Evolutionary conservation across 192 early-diverging fungal genomes (phyloP).

Genomic region (Geranomyces variabilis): DNA sequence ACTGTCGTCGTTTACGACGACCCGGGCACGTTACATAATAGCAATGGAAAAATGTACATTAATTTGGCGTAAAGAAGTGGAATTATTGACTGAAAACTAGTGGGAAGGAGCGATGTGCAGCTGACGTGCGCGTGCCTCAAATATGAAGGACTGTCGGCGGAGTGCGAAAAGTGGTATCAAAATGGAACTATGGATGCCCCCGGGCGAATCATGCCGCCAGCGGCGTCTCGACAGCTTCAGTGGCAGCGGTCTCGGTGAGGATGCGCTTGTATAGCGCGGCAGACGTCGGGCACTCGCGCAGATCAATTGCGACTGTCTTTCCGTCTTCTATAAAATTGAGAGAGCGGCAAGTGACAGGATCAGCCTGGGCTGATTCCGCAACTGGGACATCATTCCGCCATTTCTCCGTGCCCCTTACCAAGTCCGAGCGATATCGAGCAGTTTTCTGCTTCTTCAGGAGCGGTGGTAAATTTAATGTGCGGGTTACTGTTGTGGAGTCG

Average conservation of each 20-base stretch:
- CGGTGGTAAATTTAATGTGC: conserved; percentile 24
- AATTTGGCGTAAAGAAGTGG: no score
- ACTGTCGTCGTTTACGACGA: no score
- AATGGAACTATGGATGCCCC: no score
- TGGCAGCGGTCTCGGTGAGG: background rate
- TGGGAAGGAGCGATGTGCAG: no score
- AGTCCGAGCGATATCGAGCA: conserved; percentile 19
- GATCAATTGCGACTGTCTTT: conserved; percentile 18
- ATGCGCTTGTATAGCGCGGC: conserved; percentile 17
- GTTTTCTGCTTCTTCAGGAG: conserved; percentile 20
- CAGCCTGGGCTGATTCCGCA: background rate
- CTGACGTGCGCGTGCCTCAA: no score
- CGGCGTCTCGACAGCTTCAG: no score
- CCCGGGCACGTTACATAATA: no score
- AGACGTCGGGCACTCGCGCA: conserved; percentile 16
- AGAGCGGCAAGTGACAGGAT: background rate
- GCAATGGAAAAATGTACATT: no score
- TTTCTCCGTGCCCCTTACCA: conserved; percentile 5
- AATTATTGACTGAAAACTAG: no score
- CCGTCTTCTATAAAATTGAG: background rate
- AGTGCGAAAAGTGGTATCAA: no score
- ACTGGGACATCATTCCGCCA: background rate
- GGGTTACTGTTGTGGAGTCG: conserved; percentile 27
- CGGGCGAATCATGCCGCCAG: no score
- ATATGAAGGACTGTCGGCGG: no score